Evolutionary conservation across 208 protist species (phyloP), one percentile per base, ranked within the genome.

Genomic region (Tritrichomonas foetus): DNA sequence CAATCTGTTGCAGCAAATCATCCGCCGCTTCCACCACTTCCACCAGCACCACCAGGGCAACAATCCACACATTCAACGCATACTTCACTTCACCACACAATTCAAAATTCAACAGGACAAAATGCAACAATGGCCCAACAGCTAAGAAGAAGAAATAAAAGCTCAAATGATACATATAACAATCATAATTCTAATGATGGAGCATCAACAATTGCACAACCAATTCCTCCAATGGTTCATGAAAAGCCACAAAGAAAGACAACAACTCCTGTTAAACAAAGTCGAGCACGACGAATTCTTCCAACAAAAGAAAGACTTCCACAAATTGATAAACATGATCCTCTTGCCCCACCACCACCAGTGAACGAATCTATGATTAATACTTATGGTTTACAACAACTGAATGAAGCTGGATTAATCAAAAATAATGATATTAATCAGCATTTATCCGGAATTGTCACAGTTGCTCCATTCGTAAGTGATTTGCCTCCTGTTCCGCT

Each of bases 311-410:
- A 61, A 16, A 61, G 11, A 22, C 53, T 61, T 61, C 53, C 53
- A 61, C 5, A 16, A 61, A 27, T 57, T 89, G 47, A 89, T 89
- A 16, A 27, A n/a, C 78, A 89, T 89, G 78, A 89, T n/a, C 78
- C 78, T 55, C 14, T 20, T 57, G 47, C 47, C 0, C 0, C 78
- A n/a, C 47, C 47, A 39, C 78, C 78, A 39, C 47, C 41, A 61
- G 36, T 89, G 8, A 22, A 20, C 8, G 20, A 53, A 33, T 20
- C 33, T 57, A 22, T 33, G 33, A 57, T 89, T 50, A 33, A 89
- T 36, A 57, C 33, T 25, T 89, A 39, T 50, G 78, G 78, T 61
- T 20, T 89, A 47, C 22, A 89, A 57, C 20, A 47, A 30, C 47
- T 89, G 33, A 47, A 53, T 57, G 78, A 89, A n/a, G 39, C 78